These are phyloP conservation scores for Colletotrichum gigasporum DNA, from an alignment of 2,329 filamentous ascomycete species.

Conservation along the genomic window DNA sequence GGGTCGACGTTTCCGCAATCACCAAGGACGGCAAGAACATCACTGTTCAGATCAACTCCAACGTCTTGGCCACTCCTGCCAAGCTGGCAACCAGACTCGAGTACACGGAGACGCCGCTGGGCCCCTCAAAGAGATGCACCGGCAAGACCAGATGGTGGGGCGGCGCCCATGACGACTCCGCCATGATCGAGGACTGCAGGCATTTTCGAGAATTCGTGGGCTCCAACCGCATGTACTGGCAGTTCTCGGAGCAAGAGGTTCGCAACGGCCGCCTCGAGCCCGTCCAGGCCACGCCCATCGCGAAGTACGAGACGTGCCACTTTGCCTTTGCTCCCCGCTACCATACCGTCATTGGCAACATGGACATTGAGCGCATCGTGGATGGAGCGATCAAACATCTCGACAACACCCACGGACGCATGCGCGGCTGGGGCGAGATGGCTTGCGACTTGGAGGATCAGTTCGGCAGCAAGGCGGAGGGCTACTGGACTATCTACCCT, in stretches of 20 bases:
- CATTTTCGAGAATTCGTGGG: conserved; percentile 13
- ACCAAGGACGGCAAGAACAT: background rate
- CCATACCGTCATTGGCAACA: conserved; percentile 10
- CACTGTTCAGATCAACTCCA: conserved; percentile 15
- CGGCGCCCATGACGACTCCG: conserved; percentile 11
- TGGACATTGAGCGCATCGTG: conserved; percentile 13
- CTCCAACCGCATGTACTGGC: conserved; percentile 4
- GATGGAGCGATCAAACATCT: background rate
- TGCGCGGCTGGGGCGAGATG: conserved; percentile 5
- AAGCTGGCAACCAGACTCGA: background rate
- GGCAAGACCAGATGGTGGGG: background rate
- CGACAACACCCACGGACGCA: conserved; percentile 4
- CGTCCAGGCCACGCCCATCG: background rate
- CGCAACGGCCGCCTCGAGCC: background rate
- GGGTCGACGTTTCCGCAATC: background rate
- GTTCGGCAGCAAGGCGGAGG: background rate
- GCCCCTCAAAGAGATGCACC: conserved; percentile 19
- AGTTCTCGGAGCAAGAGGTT: background rate
- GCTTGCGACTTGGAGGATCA: background rate
- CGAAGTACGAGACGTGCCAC: conserved; percentile 17
- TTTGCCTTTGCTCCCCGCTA: background rate
- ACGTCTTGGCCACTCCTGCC: background rate
- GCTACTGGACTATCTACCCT: conserved; percentile 4
- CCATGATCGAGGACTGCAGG: conserved; percentile 12
- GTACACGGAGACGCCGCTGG: background rate